Percentiles rank a stretch among this genome's conserved stretches.
phyloP scores from a whole-genome alignment of 257 asterid genomes.

The Solanum bukasovii region DNA sequence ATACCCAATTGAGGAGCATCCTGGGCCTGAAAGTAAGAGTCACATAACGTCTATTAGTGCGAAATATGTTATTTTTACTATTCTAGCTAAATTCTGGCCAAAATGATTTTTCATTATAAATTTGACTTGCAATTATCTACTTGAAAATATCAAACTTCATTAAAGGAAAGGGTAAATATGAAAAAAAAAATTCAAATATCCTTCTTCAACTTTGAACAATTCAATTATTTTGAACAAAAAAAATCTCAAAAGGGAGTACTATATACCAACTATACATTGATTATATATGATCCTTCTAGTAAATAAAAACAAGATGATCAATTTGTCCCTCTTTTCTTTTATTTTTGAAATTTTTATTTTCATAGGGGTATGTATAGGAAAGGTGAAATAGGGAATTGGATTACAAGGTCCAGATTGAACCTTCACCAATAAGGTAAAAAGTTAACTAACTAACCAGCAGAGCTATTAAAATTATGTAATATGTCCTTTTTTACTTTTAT shows the following conservation, averaged over 20 bases:
- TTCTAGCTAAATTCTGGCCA: too few species aligned
- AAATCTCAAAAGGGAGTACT: background rate
- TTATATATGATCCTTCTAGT: background rate
- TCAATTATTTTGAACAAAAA: too few species aligned
- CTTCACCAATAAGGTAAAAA: background rate
- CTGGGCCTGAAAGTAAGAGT: conserved; percentile 51
- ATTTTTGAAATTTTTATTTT: background rate
- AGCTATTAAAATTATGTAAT: background rate
- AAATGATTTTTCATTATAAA: too few species aligned
- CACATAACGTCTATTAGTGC: background rate
- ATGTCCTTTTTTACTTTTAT: background rate
- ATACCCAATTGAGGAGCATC: conserved; percentile 83
- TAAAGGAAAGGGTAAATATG: background rate
- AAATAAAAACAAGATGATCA: background rate
- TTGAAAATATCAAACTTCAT: background rate
- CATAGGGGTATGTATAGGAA: background rate
- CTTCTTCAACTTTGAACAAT: background rate
- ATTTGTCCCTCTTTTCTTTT: background rate
- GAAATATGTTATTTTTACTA: too few species aligned
- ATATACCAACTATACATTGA: background rate
- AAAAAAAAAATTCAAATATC: background rate
- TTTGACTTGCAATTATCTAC: too few species aligned
- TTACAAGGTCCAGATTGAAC: background rate
- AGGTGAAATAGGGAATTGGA: background rate
- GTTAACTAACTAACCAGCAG: background rate